Conservation (phyloP, 169 alveolate species). For the Plasmodium reichenowi region DNA sequence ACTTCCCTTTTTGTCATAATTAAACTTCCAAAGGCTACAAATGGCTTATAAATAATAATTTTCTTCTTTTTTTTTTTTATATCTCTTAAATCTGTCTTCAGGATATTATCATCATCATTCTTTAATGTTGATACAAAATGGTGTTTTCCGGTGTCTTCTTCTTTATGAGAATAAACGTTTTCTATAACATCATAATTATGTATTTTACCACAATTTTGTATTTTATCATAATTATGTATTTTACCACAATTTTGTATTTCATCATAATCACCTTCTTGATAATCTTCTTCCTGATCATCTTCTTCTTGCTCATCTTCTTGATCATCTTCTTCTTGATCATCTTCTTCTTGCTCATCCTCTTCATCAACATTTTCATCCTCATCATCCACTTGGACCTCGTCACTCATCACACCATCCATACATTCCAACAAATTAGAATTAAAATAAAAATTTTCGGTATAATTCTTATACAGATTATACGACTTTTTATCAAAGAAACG, state of each 20-base stretch:
- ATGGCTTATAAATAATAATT: slow-evolving; percentile 45
- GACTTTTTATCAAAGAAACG: slow-evolving; percentile 17
- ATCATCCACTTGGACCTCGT: slow-evolving; percentile 8
- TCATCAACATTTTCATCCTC: slow-evolving; percentile 12
- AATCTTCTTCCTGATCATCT: not conserved
- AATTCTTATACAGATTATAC: slow-evolving; percentile 57
- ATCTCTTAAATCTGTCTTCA: not conserved
- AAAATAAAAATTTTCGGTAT: slow-evolving; percentile 44
- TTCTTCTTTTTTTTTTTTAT: not conserved
- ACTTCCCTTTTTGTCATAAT: slow-evolving; percentile 64
- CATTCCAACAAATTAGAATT: slow-evolving; percentile 8
- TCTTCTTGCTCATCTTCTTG: not conserved
- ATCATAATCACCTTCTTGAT: not conserved
- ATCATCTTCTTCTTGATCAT: not conserved
- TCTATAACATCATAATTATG: not conserved
- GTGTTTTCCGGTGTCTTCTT: not conserved
- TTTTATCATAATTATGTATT: not conserved
- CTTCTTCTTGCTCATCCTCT: slow-evolving; percentile 5
- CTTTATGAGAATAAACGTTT: not conserved
- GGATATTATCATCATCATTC: not conserved
- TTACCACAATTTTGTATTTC: not conserved
- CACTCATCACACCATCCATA: not conserved
- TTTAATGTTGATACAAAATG: not conserved
- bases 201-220: not conserved
- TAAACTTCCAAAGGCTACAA: slow-evolving; percentile 60